phyloP scores from a whole-genome alignment of 164 flowering plant species.

The Chloranthus sessilifolius region DNA sequence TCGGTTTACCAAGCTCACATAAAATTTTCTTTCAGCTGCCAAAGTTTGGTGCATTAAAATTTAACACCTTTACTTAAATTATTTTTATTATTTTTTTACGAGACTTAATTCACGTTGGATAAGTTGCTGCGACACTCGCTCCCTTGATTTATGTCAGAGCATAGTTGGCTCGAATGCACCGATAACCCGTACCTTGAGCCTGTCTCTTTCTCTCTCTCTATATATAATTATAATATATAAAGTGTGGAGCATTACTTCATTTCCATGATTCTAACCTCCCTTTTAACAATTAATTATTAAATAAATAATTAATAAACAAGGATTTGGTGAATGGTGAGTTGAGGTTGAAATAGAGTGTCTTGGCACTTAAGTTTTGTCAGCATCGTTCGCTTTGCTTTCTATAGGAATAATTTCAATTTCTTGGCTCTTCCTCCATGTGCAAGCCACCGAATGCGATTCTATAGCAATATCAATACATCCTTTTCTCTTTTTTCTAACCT shows the following conservation, averaged over 20 bases:
- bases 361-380: constrained; percentile 12
- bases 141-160: no score
- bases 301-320: neutral
- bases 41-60: no score
- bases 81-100: no score
- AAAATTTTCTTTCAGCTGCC: no score
- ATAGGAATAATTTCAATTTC: neutral
- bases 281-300: neutral
- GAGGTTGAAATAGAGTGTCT: constrained; percentile 7
- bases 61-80: no score
- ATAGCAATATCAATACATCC: constrained; percentile 5
- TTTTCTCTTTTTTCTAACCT: constrained; percentile 2
- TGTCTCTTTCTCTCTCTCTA: no score
- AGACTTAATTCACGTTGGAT: no score
- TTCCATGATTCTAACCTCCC: constrained; percentile 1
- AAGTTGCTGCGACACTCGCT: no score
- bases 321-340: constrained; percentile 3
- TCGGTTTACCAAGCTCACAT: no score
- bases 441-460: constrained; percentile 15
- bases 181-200: no score
- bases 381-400: constrained; percentile 8
- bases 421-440: constrained; percentile 3
- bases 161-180: no score
- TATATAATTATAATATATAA: no score
- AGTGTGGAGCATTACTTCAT: neutral